phyloP scores from a whole-genome alignment of 805 yeast species.

The Groenewaldozyma salmanticensis region DNA sequence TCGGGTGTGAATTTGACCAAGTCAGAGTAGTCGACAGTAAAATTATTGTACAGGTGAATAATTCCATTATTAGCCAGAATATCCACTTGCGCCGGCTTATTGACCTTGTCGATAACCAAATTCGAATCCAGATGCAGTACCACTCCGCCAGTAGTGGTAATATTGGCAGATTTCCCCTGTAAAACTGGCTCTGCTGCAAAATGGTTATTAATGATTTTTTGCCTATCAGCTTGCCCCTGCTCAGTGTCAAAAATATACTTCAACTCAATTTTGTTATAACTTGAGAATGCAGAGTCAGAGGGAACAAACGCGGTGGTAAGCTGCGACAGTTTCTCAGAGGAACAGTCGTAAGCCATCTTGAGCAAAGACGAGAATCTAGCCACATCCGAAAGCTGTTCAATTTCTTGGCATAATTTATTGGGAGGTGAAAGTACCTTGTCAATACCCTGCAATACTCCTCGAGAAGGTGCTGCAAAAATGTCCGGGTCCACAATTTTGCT shows the following conservation, averaged over 20 bases:
- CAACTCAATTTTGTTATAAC: constrained; percentile 34
- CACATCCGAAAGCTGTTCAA: constrained; percentile 5
- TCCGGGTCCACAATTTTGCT: constrained; percentile 49
- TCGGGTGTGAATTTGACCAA: constrained; percentile 39
- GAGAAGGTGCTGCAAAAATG: constrained; percentile 48
- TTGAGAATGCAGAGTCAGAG: constrained; percentile 29
- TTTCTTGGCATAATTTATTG: constrained; percentile 9
- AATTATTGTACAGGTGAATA: constrained; percentile 37
- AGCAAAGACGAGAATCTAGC: constrained; percentile 4
- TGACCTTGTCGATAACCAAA: constrained; percentile 29
- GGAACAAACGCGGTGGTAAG: constrained; percentile 41
- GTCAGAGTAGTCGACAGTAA: constrained; percentile 17
- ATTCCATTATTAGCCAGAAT: constrained; percentile 39
- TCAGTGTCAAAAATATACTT: constrained; percentile 30
- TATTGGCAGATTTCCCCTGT: constrained; percentile 23
- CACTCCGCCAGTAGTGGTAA: constrained; percentile 16
- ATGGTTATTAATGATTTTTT: constrained; percentile 30
- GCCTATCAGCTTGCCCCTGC: constrained; percentile 12
- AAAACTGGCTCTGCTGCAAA: constrained; percentile 34
- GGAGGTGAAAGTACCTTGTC: constrained; percentile 32
- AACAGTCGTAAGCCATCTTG: constrained; percentile 15
- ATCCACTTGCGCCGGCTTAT: constrained; percentile 31
- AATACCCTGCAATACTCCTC: constrained; percentile 59
- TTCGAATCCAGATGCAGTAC: constrained; percentile 26
- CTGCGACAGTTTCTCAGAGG: constrained; percentile 15